Percentiles rank a stretch among this genome's conserved stretches.
phyloP scores from a whole-genome alignment of 176 grass and related monocot species.

The Phragmites australis region DNA sequence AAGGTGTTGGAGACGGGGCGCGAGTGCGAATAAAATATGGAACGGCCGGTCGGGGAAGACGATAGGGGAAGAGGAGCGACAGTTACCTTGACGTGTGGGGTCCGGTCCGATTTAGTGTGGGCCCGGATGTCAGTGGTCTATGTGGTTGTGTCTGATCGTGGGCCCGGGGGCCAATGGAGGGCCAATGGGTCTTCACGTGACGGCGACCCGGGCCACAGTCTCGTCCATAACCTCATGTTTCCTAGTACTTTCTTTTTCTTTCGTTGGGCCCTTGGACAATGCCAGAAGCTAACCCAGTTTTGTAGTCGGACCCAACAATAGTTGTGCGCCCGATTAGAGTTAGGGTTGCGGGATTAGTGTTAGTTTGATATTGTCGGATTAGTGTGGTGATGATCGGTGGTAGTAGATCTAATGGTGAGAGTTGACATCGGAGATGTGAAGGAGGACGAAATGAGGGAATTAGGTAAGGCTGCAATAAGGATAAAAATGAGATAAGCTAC shows the following conservation, averaged over 20 bases:
- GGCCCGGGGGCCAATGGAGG: not conserved
- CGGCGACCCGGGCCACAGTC: not conserved
- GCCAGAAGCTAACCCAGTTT: not conserved
- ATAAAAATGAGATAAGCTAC: no score
- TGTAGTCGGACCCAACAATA: no score
- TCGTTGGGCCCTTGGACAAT: not conserved
- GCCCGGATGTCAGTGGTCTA: not conserved
- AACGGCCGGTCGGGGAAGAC: slow-evolving; percentile 33
- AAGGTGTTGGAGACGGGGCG: not conserved
- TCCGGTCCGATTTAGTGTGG: fast-evolving
- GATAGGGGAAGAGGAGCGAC: not conserved
- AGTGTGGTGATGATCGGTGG: no score
- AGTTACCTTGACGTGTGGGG: not conserved
- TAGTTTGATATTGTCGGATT: no score
- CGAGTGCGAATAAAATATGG: no score
- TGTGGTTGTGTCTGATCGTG: not conserved
- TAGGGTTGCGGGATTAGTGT: no score
- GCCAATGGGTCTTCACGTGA: slow-evolving; percentile 50
- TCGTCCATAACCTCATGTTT: not conserved
- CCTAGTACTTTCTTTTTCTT: not conserved
- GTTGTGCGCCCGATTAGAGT: no score
- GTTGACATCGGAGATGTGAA: no score
- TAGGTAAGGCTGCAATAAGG: no score
- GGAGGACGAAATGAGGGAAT: no score
- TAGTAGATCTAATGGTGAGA: no score